Base-by-base conservation (phyloP, 2,329 filamentous ascomycete genomes). In the Neonectria faginata region DNA sequence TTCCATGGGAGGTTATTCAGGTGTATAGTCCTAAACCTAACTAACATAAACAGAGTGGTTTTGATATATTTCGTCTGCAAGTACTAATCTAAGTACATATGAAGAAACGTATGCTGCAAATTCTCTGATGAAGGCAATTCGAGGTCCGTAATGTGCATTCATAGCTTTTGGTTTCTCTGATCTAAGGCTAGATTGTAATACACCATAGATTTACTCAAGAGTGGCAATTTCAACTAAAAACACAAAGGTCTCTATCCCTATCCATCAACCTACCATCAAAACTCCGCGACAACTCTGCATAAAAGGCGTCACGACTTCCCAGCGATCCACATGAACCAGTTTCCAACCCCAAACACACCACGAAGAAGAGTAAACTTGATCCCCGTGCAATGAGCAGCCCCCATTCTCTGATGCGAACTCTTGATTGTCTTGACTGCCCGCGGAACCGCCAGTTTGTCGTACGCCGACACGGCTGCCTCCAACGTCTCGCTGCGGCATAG, bases 401-500 rank as follows among this genome's bases (percentile, higher is more conserved):
- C 36, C 18, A 70, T 66, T 5, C 67, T 31, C 20, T 62, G 44
- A 54, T 71, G 70, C 42, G 72, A 70, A 9, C 47, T 50, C 52
- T 69, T 71, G 12, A 74, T 56, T 14, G 66, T 68, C 55, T 67
- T 69, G 2, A 60, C 36, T 2, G 76, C 74, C n/a, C 79, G 74
- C 31, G 77, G 74, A 10, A 80, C 56, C 39, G 76, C 76, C 22
- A 72, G 48, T 20, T 65, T 70, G 61, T 81, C 79, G 67, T 79
- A 81, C 22, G 68, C 71, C 41, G 33, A 42, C 10, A 79, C 57
- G 2, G 78, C 78, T 3, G 66, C 64, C 14, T 71, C 68, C 14
- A 79, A 60, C 12, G 66, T 70, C 18, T 54, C 45, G 11, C 67
- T 62, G 29, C 51, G 60, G 54, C 73, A 76, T 20, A 83, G 65